Evolutionary conservation across 106 monocot species (phyloP), one percentile per base, ranked within the genome.

Genomic region (Dioscorea zingiberensis): DNA sequence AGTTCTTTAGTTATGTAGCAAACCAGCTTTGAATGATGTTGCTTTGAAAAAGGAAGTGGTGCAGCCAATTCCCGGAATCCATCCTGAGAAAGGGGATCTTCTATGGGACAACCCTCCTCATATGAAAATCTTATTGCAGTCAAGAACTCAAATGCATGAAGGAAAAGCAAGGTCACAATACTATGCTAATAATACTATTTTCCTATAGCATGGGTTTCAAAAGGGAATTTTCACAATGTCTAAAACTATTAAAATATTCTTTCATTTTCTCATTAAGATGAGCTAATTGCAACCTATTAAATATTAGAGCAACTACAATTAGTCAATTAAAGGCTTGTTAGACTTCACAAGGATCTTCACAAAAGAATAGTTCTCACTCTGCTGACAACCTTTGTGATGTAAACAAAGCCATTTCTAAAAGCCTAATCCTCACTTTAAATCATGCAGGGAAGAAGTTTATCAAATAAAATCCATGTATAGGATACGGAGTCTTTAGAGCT

Each of bases 1-100:
- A 89, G 74, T 71, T 97, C 85, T 70, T 89, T 97, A 14, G 88
- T 88, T 70, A 97, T 97, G 74, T 88, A 84, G 60, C 92, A 92
- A 47, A 97, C 86, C 1, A 97, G 85, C 77, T 97, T 97, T 8
- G 97, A 97, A 64, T 97, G 80, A 69, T 97, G 78, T 26, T 92
- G 97, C 64, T 92, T 92, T 15, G 92, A 88, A 68, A 88, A 86
- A 25, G 97, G 97, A 11, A 97, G 71, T 0, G 85, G 73, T 9
- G 76, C 77, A 45, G 97, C 91, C 71, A 97, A 71, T 69, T 77
- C 88, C 30, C 87, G 85, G 77, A 92, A 92, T 21, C 62, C 70
- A 30, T 78, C 88, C 55, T 92, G 97, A 7, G 97, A 92, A 2
- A 97, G 67, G 13, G 97, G 97, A 30, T 92, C 97, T 68, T 97